Percentiles rank a stretch among this genome's conserved stretches.
phyloP scores from a whole-genome alignment of 352 stramenopile genomes.

The Stephanocyclus meneghinianus region DNA sequence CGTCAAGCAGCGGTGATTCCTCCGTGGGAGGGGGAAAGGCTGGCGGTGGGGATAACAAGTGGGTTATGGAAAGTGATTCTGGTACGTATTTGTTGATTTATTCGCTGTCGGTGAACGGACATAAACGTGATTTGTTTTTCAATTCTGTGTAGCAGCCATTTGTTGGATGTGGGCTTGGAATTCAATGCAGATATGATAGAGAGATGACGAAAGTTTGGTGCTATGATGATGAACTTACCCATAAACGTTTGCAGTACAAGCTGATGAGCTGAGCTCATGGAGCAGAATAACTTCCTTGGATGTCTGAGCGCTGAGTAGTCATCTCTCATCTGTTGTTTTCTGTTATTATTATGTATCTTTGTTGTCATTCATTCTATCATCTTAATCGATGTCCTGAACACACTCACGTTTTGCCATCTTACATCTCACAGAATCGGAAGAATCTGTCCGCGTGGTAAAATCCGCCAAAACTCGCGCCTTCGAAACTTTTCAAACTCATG shows the following conservation, averaged over 20 bases:
- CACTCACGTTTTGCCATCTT: neutral
- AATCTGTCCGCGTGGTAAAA: constrained; percentile 91
- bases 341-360: neutral
- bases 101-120: neutral
- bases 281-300: constrained; percentile 49
- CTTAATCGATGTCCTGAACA: neutral
- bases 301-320: constrained; percentile 31
- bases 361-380: neutral
- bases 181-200: neutral
- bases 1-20: constrained; percentile 23
- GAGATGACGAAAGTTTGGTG: constrained; percentile 14
- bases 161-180: neutral
- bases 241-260: constrained; percentile 53
- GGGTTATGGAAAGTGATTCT: constrained; percentile 61
- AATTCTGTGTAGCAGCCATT: neutral
- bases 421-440: constrained; percentile 60
- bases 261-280: constrained; percentile 38
- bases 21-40: constrained; percentile 20
- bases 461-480: constrained; percentile 91
- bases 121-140: neutral
- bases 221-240: constrained; percentile 46
- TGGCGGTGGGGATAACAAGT: constrained; percentile 42
- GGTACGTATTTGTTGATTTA: constrained; percentile 25
- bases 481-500: constrained; percentile 72
- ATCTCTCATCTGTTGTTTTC: neutral